A percentile compares a stretch with the other conserved stretches of the same genome.
Evolutionary conservation across 768 basidiomycete species (phyloP).

Genomic region (Tricholoma terreum): DNA sequence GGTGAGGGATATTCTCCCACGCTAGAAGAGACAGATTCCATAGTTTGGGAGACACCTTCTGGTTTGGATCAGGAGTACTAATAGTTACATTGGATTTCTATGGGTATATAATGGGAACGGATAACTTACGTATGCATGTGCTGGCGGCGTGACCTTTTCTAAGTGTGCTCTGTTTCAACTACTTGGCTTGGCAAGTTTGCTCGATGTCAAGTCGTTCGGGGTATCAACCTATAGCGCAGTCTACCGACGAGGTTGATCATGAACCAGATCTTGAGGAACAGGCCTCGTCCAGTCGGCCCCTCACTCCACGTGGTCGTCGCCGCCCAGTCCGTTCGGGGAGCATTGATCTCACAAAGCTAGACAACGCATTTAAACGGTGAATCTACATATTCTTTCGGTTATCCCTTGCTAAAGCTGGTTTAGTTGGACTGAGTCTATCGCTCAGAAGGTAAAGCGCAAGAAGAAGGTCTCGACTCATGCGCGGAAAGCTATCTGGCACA

Average conservation of each 20-base stretch:
- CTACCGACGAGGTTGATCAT: conserved; percentile 39
- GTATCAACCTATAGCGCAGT: conserved; percentile 46
- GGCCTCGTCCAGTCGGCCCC: conserved; percentile 21
- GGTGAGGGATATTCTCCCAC: conserved; percentile 50
- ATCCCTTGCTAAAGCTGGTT: background rate
- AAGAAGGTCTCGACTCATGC: conserved; percentile 67
- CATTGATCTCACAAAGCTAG: conserved; percentile 77
- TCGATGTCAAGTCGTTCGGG: conserved; percentile 38
- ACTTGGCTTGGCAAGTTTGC: background rate
- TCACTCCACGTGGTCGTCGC: conserved; percentile 30
- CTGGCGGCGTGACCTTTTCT: background rate
- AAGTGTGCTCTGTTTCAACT: background rate
- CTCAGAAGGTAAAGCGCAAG: conserved; percentile 80
- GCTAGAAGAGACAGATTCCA: conserved; percentile 25
- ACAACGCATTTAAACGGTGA: conserved; percentile 80
- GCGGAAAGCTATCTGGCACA: conserved; percentile 73
- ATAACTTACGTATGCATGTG: too few relatives aligned
- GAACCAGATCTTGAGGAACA: conserved; percentile 37
- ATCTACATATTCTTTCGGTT: conserved; percentile 1
- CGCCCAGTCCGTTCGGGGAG: conserved; percentile 50
- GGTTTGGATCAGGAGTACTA: too few relatives aligned
- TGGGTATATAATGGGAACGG: too few relatives aligned
- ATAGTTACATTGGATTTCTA: background rate
- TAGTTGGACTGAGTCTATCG: conserved; percentile 86
- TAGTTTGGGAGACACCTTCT: conserved; percentile 12